Percentiles rank a stretch among this genome's conserved stretches.
Conservation (phyloP, 805 yeast species). For the Hanseniaspora jakobsenii region DNA sequence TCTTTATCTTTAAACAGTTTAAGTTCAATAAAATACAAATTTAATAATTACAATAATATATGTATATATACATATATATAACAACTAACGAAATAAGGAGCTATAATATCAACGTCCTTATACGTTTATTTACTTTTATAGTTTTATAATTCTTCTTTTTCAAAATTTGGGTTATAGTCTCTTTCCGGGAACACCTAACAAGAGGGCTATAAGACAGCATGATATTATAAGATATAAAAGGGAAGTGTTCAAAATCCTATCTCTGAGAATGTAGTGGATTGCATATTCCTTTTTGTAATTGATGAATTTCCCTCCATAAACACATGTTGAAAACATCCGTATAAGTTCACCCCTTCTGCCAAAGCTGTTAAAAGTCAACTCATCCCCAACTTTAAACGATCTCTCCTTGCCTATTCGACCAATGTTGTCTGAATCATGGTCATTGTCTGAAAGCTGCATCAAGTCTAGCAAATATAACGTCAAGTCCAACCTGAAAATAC, state of each 20-base stretch:
- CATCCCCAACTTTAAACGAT: slow-evolving; percentile 11
- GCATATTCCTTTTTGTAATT: slow-evolving; percentile 13
- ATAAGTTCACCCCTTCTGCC: slow-evolving; percentile 9
- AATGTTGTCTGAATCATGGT: slow-evolving; percentile 8
- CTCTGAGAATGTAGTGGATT: slow-evolving; percentile 8
- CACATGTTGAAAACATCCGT: not conserved
- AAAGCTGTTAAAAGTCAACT: slow-evolving; percentile 12
- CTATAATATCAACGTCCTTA: too few relatives aligned
- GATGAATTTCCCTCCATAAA: slow-evolving; percentile 11
- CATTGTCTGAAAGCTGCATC: slow-evolving; percentile 2
- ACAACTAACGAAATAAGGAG: too few relatives aligned
- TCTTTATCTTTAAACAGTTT: too few relatives aligned
- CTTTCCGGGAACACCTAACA: slow-evolving; percentile 11
- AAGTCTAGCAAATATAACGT: slow-evolving; percentile 4
- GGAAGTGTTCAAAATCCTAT: not conserved
- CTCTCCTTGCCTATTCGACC: slow-evolving; percentile 9
- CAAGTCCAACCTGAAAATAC: slow-evolving; percentile 1
- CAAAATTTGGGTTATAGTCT: not conserved
- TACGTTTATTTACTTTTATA: too few relatives aligned
- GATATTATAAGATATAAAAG: not conserved
- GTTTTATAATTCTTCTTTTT: not conserved
- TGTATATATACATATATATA: too few relatives aligned
- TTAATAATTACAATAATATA: too few relatives aligned
- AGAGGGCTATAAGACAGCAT: not conserved
- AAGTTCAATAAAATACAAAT: too few relatives aligned